These are phyloP conservation scores for Raphanus sativus DNA, from an alignment of 345 rosid genomes.

Conservation along the genomic window DNA sequence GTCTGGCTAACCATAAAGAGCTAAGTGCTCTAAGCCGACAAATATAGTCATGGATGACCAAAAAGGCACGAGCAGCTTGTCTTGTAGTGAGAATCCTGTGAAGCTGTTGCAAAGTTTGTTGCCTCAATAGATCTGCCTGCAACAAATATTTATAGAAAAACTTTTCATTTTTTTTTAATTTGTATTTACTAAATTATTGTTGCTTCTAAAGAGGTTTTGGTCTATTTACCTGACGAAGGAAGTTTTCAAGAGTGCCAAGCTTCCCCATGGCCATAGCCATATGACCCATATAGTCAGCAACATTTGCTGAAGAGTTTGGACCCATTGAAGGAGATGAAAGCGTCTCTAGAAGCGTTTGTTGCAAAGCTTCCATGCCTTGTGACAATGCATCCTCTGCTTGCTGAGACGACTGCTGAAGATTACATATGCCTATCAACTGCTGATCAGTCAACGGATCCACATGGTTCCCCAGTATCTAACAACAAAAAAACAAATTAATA, in stretches of 20 bases:
- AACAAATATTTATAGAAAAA: slow-evolving; percentile 13
- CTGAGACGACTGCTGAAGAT: slow-evolving; percentile 93
- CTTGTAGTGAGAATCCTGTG: slow-evolving; percentile 79
- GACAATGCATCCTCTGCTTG: slow-evolving; percentile 98
- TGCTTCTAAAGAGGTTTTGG: neutral
- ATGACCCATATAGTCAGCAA: slow-evolving; percentile 85
- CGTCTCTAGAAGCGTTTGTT: slow-evolving; percentile 82
- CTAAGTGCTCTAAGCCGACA: slow-evolving; percentile 91
- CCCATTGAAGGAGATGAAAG: slow-evolving; percentile 69
- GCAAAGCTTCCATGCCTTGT: slow-evolving; percentile 96
- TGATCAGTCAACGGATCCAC: slow-evolving; percentile 90
- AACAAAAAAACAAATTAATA: neutral
- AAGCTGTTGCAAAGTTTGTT: slow-evolving; percentile 87
- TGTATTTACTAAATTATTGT: neutral
- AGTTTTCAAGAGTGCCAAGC: slow-evolving; percentile 80
- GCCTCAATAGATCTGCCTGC: slow-evolving; percentile 92
- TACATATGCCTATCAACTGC: slow-evolving; percentile 89
- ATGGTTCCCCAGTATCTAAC: slow-evolving; percentile 77
- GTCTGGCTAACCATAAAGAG: slow-evolving; percentile 90
- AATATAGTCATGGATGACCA: slow-evolving; percentile 72
- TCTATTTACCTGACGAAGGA: slow-evolving; percentile 71
- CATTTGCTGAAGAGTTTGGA: slow-evolving; percentile 66
- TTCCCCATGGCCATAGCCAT: slow-evolving; percentile 95
- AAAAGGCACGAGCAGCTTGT: slow-evolving; percentile 86
- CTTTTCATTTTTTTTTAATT: neutral